Percentiles rank a stretch among this genome's conserved stretches.
Evolutionary conservation across 1,139 yeast species (phyloP).

Genomic region (Candida gigantensis): DNA sequence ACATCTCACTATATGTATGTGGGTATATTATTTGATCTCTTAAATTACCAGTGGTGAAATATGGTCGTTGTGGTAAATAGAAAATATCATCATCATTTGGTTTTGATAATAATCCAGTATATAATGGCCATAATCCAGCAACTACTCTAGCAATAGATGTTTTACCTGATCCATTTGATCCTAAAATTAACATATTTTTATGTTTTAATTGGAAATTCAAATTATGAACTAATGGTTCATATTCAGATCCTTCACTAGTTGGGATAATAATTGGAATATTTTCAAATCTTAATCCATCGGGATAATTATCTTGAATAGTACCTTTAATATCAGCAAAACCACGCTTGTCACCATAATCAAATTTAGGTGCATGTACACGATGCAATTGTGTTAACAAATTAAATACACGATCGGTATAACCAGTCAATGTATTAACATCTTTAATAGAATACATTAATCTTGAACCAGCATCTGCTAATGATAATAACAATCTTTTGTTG

Average conservation of each 20-base stretch:
- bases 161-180: constrained; percentile 89
- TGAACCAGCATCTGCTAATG: constrained; percentile 96
- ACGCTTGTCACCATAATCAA: constrained; percentile 60
- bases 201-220: constrained; percentile 67
- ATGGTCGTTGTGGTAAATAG: constrained; percentile 81
- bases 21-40: constrained; percentile 91
- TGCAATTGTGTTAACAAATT: constrained; percentile 74
- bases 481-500: constrained; percentile 85
- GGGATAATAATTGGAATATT: constrained; percentile 84
- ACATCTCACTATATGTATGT: constrained; percentile 73
- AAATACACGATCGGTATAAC: constrained; percentile 86
- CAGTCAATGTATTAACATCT: constrained; percentile 88
- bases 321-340: constrained; percentile 67
- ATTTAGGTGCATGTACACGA: constrained; percentile 73
- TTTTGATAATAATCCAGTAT: constrained; percentile 76
- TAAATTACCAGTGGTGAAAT: constrained; percentile 74
- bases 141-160: constrained; percentile 81
- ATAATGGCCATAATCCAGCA: constrained; percentile 92
- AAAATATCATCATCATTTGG: constrained; percentile 74
- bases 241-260: constrained; percentile 55
- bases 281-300: constrained; percentile 76
- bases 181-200: constrained; percentile 76
- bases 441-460: constrained; percentile 93
- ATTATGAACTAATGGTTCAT: constrained; percentile 53
- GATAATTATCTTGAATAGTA: constrained; percentile 74